Percentiles rank a stretch among this genome's conserved stretches.
phyloP scores from a whole-genome alignment of 1,284 basidiomycete species.

The Puccinia horiana region DNA sequence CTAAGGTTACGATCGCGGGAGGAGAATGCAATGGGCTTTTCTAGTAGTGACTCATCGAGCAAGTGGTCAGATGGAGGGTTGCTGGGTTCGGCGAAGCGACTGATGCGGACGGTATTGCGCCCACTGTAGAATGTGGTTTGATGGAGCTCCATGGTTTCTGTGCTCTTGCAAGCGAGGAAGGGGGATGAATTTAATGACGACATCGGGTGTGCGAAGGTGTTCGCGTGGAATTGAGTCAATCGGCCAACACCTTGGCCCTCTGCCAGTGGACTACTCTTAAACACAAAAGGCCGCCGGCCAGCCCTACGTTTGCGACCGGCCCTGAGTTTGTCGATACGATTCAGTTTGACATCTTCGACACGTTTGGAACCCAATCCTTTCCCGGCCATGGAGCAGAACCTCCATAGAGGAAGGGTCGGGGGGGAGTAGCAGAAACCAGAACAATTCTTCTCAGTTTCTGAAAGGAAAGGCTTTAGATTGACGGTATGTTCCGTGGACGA shows the following conservation, averaged over 20 bases:
- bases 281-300: conserved; percentile 37
- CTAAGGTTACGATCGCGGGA: not conserved
- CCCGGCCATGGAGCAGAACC: conserved; percentile 18
- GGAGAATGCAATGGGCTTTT: not conserved
- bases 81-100: conserved; percentile 7
- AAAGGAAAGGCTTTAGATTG: not conserved
- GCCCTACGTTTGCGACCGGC: conserved; percentile 13
- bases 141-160: not conserved
- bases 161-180: not conserved
- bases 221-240: conserved; percentile 24
- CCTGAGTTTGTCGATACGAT: conserved; percentile 40
- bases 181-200: not conserved
- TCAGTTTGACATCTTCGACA: conserved; percentile 45
- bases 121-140: conserved; percentile 7
- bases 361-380: conserved; percentile 18
- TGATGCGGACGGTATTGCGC: not conserved
- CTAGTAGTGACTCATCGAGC: not conserved
- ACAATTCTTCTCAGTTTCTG: not conserved
- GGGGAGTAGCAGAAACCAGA: not conserved
- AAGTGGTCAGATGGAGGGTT: not conserved
- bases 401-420: conserved; percentile 5
- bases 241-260: conserved; percentile 39
- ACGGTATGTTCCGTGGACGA: not conserved
- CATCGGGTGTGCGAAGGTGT: not conserved
- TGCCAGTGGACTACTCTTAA: conserved; percentile 44